These are phyloP conservation scores for Biancaea sappan DNA, from an alignment of 306 rosid species.

Conservation along the genomic window DNA sequence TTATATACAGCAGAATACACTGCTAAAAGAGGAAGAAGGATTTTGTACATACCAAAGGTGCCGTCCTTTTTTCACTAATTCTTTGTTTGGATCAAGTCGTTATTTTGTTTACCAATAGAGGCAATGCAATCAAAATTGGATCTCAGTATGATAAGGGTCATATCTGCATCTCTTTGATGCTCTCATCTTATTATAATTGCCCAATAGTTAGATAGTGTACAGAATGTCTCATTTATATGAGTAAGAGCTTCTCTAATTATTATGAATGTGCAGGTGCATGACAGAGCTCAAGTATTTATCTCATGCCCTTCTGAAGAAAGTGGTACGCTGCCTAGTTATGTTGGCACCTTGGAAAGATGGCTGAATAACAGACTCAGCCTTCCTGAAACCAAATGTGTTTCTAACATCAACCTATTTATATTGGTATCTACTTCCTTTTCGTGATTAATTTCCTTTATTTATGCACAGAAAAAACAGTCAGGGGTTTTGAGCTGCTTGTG, in stretches of 20 bases:
- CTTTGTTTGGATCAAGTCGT: constrained; percentile 18
- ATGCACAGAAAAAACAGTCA: constrained; percentile 1
- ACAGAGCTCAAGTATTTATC: constrained; percentile 91
- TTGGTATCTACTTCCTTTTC: constrained; percentile 54
- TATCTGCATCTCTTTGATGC: neutral
- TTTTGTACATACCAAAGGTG: constrained; percentile 71
- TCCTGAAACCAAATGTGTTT: constrained; percentile 58
- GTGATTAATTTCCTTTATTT: constrained; percentile 9
- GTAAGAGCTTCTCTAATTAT: constrained; percentile 31
- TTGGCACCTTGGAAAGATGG: constrained; percentile 83
- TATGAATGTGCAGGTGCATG: constrained; percentile 71
- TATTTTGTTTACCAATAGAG: neutral
- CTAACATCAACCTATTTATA: constrained; percentile 60
- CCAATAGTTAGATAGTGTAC: constrained; percentile 4
- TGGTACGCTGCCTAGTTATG: constrained; percentile 56
- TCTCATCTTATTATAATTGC: constrained; percentile 24
- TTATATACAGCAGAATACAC: constrained; percentile 63
- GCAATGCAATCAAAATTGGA: neutral
- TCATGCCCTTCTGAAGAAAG: constrained; percentile 59
- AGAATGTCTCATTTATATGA: constrained; percentile 14
- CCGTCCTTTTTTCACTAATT: constrained; percentile 23
- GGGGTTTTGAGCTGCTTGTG: neutral
- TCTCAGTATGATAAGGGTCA: neutral
- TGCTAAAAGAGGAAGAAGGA: constrained; percentile 50
- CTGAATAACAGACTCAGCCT: constrained; percentile 58